Conservation (phyloP, 2,329 filamentous ascomycete genomes). For the Aphanoascus verrucosus region DNA sequence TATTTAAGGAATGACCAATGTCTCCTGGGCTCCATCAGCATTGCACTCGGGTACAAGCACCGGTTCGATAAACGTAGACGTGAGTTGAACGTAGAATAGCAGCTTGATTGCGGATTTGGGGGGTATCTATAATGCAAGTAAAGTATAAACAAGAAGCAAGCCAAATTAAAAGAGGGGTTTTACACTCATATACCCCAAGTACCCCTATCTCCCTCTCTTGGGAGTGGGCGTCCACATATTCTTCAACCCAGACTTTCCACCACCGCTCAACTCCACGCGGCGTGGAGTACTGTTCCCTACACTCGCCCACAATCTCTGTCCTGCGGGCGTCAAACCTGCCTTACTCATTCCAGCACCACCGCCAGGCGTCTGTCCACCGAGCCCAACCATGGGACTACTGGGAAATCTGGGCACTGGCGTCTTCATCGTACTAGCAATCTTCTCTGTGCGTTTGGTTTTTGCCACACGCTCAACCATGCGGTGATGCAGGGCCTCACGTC, state of each 20-base stretch:
- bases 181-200: background rate
- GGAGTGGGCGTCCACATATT: conserved; percentile 35
- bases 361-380: conserved; percentile 23
- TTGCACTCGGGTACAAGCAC: too few relatives aligned
- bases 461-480: conserved; percentile 76
- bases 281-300: conserved; percentile 30
- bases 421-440: conserved; percentile 50
- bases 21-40: too few relatives aligned
- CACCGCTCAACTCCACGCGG: conserved; percentile 7
- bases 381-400: conserved; percentile 31
- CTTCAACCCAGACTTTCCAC: conserved; percentile 18
- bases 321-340: conserved; percentile 36
- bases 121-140: too few relatives aligned
- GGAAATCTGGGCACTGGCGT: conserved; percentile 33
- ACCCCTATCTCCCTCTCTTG: conserved; percentile 20
- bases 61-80: too few relatives aligned
- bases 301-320: conserved; percentile 32
- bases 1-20: too few relatives aligned
- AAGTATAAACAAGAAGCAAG: too few relatives aligned
- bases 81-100: too few relatives aligned
- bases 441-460: conserved; percentile 55
- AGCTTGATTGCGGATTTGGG: too few relatives aligned
- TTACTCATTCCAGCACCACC: conserved; percentile 18
- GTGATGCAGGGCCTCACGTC: conserved; percentile 70
- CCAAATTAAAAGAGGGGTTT: background rate